Evolutionary conservation across 768 basidiomycete genomes (phyloP).

Genomic region (Multifurca ochricompacta): DNA sequence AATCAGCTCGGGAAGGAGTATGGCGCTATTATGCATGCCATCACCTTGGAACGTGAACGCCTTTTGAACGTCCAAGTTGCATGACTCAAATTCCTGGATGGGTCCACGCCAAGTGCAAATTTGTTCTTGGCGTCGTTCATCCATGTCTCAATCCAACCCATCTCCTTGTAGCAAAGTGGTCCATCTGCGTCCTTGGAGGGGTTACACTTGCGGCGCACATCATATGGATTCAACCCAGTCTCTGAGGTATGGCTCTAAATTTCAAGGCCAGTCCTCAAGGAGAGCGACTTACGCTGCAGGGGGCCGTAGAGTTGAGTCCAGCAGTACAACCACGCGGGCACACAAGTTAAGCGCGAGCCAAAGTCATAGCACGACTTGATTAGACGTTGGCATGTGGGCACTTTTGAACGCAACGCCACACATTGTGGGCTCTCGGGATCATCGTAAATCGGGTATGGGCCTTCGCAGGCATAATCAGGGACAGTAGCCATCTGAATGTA

Average conservation of each 20-base stretch:
- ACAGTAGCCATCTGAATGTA: slow-evolving; percentile 72
- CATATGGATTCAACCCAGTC: slow-evolving; percentile 82
- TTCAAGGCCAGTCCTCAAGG: background rate
- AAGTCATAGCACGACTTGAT: slow-evolving; percentile 42
- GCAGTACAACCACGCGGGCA: slow-evolving; percentile 71
- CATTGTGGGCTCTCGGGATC: slow-evolving; percentile 43
- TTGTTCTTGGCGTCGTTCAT: slow-evolving; percentile 76
- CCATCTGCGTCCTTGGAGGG: slow-evolving; percentile 48
- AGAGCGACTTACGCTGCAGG: slow-evolving; percentile 49
- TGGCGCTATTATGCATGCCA: slow-evolving; percentile 74
- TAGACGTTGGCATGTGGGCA: slow-evolving; percentile 46
- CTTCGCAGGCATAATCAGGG: slow-evolving; percentile 77
- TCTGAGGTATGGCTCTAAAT: slow-evolving; percentile 31
- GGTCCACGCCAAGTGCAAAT: slow-evolving; percentile 67
- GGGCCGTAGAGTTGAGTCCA: slow-evolving; percentile 63
- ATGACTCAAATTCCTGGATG: slow-evolving; percentile 53
- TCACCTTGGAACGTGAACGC: slow-evolving; percentile 81
- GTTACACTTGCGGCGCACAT: slow-evolving; percentile 73
- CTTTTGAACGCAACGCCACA: slow-evolving; percentile 37
- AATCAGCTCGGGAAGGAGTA: slow-evolving; percentile 71
- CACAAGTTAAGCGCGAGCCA: slow-evolving; percentile 37
- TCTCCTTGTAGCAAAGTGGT: slow-evolving; percentile 67
- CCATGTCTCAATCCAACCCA: slow-evolving; percentile 84
- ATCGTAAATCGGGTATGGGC: slow-evolving; percentile 75
- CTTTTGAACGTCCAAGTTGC: slow-evolving; percentile 74